Evolutionary conservation across 352 stramenopile genomes (phyloP).

Genomic region (Thraustotheca clavata): DNA sequence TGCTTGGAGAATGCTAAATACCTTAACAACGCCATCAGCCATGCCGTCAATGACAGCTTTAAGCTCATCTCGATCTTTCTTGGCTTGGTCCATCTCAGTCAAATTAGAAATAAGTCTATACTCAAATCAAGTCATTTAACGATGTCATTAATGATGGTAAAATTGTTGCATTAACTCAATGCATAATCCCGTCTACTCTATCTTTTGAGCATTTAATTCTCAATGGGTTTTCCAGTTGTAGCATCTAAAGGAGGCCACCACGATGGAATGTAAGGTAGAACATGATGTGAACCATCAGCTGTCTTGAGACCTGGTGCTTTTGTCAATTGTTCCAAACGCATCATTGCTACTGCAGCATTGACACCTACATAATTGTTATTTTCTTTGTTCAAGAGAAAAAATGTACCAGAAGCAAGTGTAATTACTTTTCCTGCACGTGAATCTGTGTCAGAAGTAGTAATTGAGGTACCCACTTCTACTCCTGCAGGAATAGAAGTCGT

Average conservation of each 20-base stretch:
- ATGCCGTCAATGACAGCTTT: neutral
- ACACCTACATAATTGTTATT: slow-evolving; percentile 25
- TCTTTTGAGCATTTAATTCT: neutral
- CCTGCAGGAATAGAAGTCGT: neutral
- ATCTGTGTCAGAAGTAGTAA: neutral
- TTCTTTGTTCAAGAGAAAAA: neutral
- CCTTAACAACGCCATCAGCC: slow-evolving; percentile 17
- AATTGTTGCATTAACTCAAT: too few relatives aligned
- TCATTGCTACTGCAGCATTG: slow-evolving; percentile 55
- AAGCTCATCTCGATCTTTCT: slow-evolving; percentile 9
- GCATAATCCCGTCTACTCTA: too few relatives aligned
- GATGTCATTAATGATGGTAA: neutral
- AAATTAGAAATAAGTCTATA: neutral
- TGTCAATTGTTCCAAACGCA: slow-evolving; percentile 58
- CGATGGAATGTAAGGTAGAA: slow-evolving; percentile 55
- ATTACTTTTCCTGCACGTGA: neutral
- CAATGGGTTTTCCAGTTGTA: slow-evolving; percentile 47
- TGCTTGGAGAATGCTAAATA: neutral
- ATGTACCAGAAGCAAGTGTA: neutral
- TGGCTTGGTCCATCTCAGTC: neutral
- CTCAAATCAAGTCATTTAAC: neutral
- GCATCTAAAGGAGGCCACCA: slow-evolving; percentile 70
- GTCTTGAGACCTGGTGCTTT: slow-evolving; percentile 44
- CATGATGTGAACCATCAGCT: slow-evolving; percentile 52
- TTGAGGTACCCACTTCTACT: neutral